Conservation (phyloP, 352 stramenopile genomes). For the Phytophthora uliginosa region DNA sequence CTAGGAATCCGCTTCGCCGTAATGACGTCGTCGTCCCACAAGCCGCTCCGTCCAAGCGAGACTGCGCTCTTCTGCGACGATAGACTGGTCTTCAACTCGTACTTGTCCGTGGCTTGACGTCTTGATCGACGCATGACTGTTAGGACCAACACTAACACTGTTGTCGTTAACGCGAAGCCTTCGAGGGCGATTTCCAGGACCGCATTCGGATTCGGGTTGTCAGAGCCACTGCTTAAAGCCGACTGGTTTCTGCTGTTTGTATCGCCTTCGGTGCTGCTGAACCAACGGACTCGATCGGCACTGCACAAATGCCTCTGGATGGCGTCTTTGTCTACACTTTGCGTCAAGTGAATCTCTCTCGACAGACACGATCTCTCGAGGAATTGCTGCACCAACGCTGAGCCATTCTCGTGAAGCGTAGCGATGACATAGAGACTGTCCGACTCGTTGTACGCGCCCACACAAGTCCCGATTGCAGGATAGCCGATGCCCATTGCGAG, state of each 20-base stretch:
- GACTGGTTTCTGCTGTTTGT: neutral
- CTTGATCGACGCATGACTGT: neutral
- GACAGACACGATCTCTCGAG: conserved; percentile 8
- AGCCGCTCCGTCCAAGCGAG: neutral
- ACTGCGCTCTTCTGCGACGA: conserved; percentile 4
- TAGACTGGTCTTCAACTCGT: conserved; percentile 5
- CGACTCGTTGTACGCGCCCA: conserved; percentile 26
- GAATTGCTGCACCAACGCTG: conserved; percentile 15
- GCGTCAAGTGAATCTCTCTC: neutral
- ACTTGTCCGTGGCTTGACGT: conserved; percentile 3
- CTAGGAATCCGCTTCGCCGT: conserved; percentile 40
- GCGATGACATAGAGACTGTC: conserved; percentile 15
- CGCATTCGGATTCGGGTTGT: neutral
- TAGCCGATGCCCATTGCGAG: conserved; percentile 8
- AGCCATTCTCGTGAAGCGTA: conserved; percentile 17
- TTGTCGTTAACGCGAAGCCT: neutral
- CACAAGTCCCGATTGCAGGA: conserved; percentile 14
- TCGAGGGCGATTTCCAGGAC: conserved; percentile 12
- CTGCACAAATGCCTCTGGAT: conserved; percentile 12
- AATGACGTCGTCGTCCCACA: conserved; percentile 46
- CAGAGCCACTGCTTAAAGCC: no score
- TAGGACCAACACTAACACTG: conserved; percentile 1
- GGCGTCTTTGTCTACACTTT: conserved; percentile 3
- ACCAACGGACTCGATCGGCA: conserved; percentile 11
- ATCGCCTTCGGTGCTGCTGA: conserved; percentile 15